phyloP scores from a whole-genome alignment of 2,329 filamentous ascomycete species.

The Calonectria pseudoturangicola region DNA sequence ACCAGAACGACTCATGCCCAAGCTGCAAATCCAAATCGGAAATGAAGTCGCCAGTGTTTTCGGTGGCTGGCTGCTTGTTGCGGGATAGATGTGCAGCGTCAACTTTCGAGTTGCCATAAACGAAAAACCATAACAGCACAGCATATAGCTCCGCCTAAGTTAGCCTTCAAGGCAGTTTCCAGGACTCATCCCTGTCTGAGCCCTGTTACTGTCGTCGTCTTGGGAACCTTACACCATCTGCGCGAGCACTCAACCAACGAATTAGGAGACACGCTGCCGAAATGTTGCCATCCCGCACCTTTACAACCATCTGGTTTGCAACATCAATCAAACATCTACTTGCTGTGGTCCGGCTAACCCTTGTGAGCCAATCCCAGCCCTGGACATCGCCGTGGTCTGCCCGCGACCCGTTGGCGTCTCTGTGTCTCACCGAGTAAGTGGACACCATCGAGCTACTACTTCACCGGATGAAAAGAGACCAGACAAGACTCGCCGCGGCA shows the following conservation, averaged over 20 bases:
- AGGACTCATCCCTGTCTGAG: not conserved
- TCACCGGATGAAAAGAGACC: constrained; percentile 27
- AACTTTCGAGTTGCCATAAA: constrained; percentile 16
- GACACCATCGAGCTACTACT: constrained; percentile 22
- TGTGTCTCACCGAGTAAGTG: constrained; percentile 8
- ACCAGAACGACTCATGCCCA: constrained; percentile 22
- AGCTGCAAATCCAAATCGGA: constrained; percentile 41
- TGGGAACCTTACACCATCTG: not conserved
- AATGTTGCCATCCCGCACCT: not conserved
- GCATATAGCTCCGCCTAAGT: constrained; percentile 32
- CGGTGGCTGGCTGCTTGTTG: constrained; percentile 36
- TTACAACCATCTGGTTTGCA: not conserved
- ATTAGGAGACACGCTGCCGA: constrained; percentile 6
- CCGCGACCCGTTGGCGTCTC: constrained; percentile 10
- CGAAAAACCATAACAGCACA: constrained; percentile 17
- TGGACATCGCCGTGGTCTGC: not conserved
- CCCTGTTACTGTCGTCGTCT: constrained; percentile 5
- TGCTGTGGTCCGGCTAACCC: not conserved
- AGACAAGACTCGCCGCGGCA: constrained; percentile 28
- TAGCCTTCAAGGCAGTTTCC: not conserved
- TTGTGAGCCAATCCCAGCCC: constrained; percentile 7
- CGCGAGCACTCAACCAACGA: not conserved
- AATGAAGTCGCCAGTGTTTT: constrained; percentile 41
- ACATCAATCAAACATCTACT: constrained; percentile 9
- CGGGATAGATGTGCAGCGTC: constrained; percentile 24